Base-by-base conservation (phyloP, 352 stramenopile species). In the Pythium chondricola region DNA sequence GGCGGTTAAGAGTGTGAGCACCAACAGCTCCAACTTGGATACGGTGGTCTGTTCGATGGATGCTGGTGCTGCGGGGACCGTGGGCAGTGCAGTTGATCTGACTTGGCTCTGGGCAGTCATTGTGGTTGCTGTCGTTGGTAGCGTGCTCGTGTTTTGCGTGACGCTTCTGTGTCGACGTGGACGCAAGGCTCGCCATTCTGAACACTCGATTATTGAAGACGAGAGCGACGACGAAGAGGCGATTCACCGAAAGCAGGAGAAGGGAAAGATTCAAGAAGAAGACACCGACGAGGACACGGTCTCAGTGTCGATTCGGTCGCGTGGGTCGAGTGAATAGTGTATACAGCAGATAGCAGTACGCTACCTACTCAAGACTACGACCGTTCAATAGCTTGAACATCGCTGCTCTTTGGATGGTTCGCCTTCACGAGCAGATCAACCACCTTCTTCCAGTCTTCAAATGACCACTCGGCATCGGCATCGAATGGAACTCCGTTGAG, bases 1-100 rank as follows among this genome's bases (percentile, higher is more conserved):
- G 47, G 52, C 37, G n/a, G 61, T 90, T 24, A 53, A 51, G 16
- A 87, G 68, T 45, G 60, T 61, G 43, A 52, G 54, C 43, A 72
- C 74, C 44, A 91, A 88, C 49, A 55, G 52, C 6, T 72, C 72
- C 9, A 70, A 88, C 33, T 57, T 86, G 4, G 74, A 79, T 26
- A 48, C 48, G 6, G 56, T 65, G 10, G 62, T 74, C 37, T 90
- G 76, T 18, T 65, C 63, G 18, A 42, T 52, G n/a, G 10, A 43
- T 9, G 44, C 41, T 7, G 40, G 54, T 33, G 21, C 33, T 9
- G 37, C 54, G n/a, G 27, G 29, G 13, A 33, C 29, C 8, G 29
- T 33, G 29, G 29, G 29, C 17, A 50, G 41, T 24, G 45, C 26
- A 17, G 44, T 62, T 25, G 50, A 43, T 18, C 14, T 63, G 5